These are phyloP conservation scores for Lodderomyces oxycetoniae DNA, from an alignment of 1,139 yeast species.

Conservation along the genomic window DNA sequence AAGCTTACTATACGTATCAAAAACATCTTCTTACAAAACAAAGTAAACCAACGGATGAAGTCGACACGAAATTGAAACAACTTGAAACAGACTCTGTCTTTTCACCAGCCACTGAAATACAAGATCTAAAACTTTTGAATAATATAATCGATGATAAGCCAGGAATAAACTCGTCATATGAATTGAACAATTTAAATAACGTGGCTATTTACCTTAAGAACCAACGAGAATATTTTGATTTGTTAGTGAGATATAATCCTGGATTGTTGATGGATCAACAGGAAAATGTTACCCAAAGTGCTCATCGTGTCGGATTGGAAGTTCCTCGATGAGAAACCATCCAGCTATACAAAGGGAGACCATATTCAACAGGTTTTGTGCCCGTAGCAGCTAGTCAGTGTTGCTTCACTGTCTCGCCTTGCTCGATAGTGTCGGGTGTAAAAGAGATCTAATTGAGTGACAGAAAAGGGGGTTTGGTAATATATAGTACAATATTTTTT, in stretches of 20 bases:
- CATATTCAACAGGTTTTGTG: too few relatives aligned
- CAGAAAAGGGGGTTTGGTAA: too few relatives aligned
- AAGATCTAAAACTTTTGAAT: constrained; percentile 8
- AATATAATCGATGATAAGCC: constrained; percentile 9
- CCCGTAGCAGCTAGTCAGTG: too few relatives aligned
- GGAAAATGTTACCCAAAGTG: constrained; percentile 75
- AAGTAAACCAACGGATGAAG: constrained; percentile 18
- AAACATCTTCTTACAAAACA: constrained; percentile 5
- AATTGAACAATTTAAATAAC: constrained; percentile 36
- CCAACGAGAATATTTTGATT: constrained; percentile 73
- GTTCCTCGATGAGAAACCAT: constrained; percentile 25
- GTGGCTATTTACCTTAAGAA: constrained; percentile 55
- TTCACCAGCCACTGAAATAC: constrained; percentile 5
- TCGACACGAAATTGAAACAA: constrained; percentile 27
- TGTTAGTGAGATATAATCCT: constrained; percentile 82
- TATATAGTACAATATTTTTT: too few relatives aligned
- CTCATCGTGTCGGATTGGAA: constrained; percentile 73
- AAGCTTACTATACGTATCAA: constrained; percentile 9
- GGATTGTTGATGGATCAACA: constrained; percentile 73
- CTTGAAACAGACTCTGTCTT: constrained; percentile 20
- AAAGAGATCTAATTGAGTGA: too few relatives aligned
- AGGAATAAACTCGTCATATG: constrained; percentile 13
- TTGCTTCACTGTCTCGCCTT: too few relatives aligned
- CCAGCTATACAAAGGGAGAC: not conserved
- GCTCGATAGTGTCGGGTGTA: too few relatives aligned